Evolutionary conservation across 495 filamentous ascomycete species (phyloP), one percentile per base, ranked within the genome.

Genomic region (Lasiosphaeria hispida): DNA sequence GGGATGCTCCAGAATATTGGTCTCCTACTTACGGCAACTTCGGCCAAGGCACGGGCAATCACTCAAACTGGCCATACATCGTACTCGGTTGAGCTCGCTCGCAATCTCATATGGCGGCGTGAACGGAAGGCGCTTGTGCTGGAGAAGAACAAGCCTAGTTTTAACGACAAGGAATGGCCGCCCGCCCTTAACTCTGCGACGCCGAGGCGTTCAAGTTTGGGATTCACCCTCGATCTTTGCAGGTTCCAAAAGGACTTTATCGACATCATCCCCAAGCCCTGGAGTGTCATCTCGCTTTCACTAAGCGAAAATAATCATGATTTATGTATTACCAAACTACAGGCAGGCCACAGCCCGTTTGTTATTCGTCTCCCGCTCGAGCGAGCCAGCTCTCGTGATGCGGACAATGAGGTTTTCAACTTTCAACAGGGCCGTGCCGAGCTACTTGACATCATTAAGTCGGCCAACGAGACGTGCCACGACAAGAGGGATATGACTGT

Each of bases 251-350:
- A 72, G 41, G 82, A 91, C 36, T 91, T 85, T 65, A 75, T 92
- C 58, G 89, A 93, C 63, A 89, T 95, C 53, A 85, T 97, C 33
- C 95, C 94, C 0, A 70, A 76, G 17, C 70, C 77, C 18, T 98
- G 94, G 94, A 91, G 86, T 39, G 90, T 90, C 5, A 74, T 97
- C 7, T 97, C 93, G 0, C 73, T 98, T 30, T 87, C 89, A 0
- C 66, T 97, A 14, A 93, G 87, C 65, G 90, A 94, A 35, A 85
- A 84, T 50, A 79, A 77, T 8, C 85, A 88, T 10, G 93, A 97
- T 59, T 86, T 98, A 11, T 87, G 86, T 58, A 84, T 96, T 40
- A 91, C 88, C 10, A 87, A 87, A 60, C 82, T 96, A 18, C 84
- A 89, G 57, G 76, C 83, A 36, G 84, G 83, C 14, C 81, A 88